Base-by-base conservation (phyloP, 257 asterid species). In the Jasminum sambac region DNA sequence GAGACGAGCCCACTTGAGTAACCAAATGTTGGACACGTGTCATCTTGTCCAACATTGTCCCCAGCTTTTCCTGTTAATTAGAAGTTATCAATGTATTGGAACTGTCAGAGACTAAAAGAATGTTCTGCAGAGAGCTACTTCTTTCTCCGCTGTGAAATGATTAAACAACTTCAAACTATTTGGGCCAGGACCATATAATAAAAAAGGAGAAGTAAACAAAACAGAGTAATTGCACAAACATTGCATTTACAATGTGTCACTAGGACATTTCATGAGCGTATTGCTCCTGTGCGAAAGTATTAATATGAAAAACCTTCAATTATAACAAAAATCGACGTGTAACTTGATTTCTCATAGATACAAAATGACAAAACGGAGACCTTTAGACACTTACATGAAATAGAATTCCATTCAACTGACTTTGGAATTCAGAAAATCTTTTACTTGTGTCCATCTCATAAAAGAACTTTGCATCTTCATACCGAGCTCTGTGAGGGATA, bases 391-490 rank as follows among this genome's bases (percentile, higher is more conserved):
- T 87, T 84, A 94, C 97, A 75, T 94, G 99, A 84, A 94, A 94
- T 74, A 94, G 96, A 80, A 94, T 94, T 69, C 96, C 96, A 80
- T 89, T 85, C 80, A 94, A 80, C 80, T 91, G 97, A 78, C 80
- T 63, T 65, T 89, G 88, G 68, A 91, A 94, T 79, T 94, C 99
- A 43, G 96, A 89, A 82, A 86, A 89, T 72, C 84, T 85, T 81
- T 80, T 91, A 76, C 92, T 85, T 42, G 96, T 91, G 81, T 94
- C 99, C 95, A 84, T 76, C 87, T 82, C 95, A 78, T 91, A 94
- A 87, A 94, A 94, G 81, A 91, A 94, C 79, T 91, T 94, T 24
- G 99, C 99, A 85, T 94, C 99, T 82, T 94, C 99, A 79, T 87
- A 94, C 43, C 99, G 90, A 78, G 99, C 99, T 80, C 97, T 94